These are phyloP conservation scores for Vachellia pachyceras DNA, from an alignment of 306 rosid genomes.

Conservation along the genomic window DNA sequence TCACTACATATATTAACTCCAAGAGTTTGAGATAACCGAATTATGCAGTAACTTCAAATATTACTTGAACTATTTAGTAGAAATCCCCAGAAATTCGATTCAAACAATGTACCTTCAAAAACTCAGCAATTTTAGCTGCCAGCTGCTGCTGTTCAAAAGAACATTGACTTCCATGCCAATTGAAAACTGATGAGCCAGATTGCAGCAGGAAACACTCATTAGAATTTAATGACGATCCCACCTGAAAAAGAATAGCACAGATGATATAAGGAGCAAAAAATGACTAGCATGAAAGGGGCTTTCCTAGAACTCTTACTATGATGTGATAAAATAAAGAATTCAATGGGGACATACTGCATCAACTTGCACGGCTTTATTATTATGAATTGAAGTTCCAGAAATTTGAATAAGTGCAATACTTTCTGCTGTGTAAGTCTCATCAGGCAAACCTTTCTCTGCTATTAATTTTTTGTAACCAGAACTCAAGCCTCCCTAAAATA, in stretches of 20 bases:
- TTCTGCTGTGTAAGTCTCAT: conserved; percentile 82
- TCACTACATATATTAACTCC: conserved; percentile 21
- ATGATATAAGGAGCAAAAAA: not conserved
- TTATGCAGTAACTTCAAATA: conserved; percentile 22
- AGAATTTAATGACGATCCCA: conserved; percentile 81
- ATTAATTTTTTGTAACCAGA: conserved; percentile 75
- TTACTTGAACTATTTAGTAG: conserved; percentile 19
- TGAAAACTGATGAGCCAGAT: conserved; percentile 88
- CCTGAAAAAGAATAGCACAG: conserved; percentile 59
- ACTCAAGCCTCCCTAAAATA: conserved; percentile 91
- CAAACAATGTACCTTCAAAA: conserved; percentile 69
- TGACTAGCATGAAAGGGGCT: conserved; percentile 35
- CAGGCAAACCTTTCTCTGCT: conserved; percentile 73
- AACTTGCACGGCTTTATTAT: conserved; percentile 89
- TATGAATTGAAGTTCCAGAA: conserved; percentile 84
- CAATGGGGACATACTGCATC: conserved; percentile 71
- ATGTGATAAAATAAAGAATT: conserved; percentile 29
- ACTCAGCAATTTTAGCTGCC: conserved; percentile 87
- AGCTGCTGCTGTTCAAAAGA: conserved; percentile 92
- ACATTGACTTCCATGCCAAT: conserved; percentile 95
- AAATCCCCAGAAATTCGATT: conserved; percentile 14
- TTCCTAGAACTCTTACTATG: not conserved
- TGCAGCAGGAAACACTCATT: conserved; percentile 86
- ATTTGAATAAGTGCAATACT: conserved; percentile 75
- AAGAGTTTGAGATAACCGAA: conserved; percentile 11